Evolutionary conservation across 2,329 filamentous ascomycete species (phyloP).

Genomic region (Alternaria arborescens): DNA sequence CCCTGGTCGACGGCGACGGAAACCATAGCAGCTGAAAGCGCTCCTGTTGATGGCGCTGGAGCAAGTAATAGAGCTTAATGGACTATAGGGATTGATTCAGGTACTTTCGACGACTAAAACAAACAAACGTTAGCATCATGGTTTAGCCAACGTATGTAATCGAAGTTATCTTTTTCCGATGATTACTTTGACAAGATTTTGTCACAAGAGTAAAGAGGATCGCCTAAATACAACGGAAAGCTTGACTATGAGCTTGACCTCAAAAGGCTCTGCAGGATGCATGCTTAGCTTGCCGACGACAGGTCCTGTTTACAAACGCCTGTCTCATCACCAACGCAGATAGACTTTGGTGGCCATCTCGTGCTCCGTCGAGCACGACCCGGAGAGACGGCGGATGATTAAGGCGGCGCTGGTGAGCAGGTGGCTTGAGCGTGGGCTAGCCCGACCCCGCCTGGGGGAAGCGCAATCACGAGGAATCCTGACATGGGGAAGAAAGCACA

Average conservation of each 20-base stretch:
- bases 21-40: background rate
- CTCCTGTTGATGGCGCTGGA: background rate
- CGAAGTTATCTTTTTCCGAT: background rate
- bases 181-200: background rate
- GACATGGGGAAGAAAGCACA: background rate
- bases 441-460: conserved; percentile 9
- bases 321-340: background rate
- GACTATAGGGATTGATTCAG: background rate
- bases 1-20: conserved; percentile 38
- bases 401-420: conserved; percentile 1
- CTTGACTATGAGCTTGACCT: background rate
- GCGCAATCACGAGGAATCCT: background rate
- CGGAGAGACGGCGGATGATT: background rate
- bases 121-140: background rate
- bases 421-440: conserved; percentile 11
- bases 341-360: background rate
- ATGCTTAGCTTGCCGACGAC: background rate
- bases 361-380: background rate
- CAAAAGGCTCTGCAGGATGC: background rate
- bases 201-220: background rate
- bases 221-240: background rate
- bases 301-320: background rate
- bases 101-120: background rate
- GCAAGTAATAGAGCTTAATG: background rate
- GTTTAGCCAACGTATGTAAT: background rate